These are phyloP conservation scores for Talaromyces sp. DNA, from an alignment of 2,329 filamentous ascomycete genomes.

Conservation along the genomic window DNA sequence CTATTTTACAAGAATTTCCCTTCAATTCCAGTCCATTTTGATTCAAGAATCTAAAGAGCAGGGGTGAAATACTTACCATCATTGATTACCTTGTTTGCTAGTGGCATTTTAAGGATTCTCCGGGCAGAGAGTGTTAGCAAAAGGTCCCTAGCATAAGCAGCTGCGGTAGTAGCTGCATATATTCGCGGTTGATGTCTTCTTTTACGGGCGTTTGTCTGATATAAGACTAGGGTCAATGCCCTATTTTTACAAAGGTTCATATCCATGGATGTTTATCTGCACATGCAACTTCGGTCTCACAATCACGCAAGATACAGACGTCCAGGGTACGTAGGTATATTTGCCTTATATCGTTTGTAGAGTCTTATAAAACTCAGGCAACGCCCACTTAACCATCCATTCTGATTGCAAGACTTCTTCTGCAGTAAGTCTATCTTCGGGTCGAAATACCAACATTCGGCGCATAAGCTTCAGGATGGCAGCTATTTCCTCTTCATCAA, in stretches of 20 bases:
- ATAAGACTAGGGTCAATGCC: too few relatives aligned
- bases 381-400: slow-evolving; percentile 39
- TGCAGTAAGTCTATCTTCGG: slow-evolving; percentile 31
- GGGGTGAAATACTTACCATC: not conserved
- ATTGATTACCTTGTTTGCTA: not conserved
- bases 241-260: not conserved
- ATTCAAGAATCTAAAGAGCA: not conserved
- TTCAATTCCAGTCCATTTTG: not conserved
- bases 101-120: not conserved
- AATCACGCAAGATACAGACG: not conserved
- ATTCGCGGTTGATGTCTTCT: not conserved
- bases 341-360: not conserved
- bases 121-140: not conserved
- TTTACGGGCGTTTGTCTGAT: too few relatives aligned
- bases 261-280: not conserved
- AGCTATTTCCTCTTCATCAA: slow-evolving; percentile 26
- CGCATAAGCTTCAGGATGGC: slow-evolving; percentile 34
- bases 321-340: not conserved
- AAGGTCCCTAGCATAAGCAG: not conserved
- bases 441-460: slow-evolving; percentile 32
- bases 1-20: not conserved
- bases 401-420: slow-evolving; percentile 34
- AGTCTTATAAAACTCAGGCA: slow-evolving; percentile 21
- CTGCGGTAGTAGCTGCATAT: not conserved
- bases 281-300: not conserved